Evolutionary conservation across 2,329 filamentous ascomycete genomes (phyloP).

Genomic region (Sclerotinia nivalis): DNA sequence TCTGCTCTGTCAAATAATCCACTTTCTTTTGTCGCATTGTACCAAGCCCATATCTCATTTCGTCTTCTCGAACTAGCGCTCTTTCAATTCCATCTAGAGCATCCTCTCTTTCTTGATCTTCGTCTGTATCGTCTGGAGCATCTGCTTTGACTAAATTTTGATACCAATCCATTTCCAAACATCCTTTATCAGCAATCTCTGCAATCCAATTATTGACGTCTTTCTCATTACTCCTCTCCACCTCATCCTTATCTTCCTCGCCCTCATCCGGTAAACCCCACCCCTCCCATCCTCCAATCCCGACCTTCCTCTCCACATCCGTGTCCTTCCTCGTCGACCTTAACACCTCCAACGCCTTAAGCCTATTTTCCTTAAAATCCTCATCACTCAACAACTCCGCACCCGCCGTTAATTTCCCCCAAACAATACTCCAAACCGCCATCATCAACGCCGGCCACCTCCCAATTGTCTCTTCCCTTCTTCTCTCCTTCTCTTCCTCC

Average conservation of each 20-base stretch:
- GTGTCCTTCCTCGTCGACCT: slow-evolving; percentile 43
- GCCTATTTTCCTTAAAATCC: slow-evolving; percentile 50
- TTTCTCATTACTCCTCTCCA: slow-evolving; percentile 52
- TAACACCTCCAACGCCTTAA: slow-evolving; percentile 50
- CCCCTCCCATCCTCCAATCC: slow-evolving; percentile 50
- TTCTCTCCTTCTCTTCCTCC: slow-evolving; percentile 24
- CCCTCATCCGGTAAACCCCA: slow-evolving; percentile 49
- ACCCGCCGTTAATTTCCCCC: slow-evolving; percentile 48
- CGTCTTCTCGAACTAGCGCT: slow-evolving; percentile 23
- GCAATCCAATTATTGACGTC: slow-evolving; percentile 64
- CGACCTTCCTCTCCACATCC: slow-evolving; percentile 47
- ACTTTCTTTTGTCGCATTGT: slow-evolving; percentile 77
- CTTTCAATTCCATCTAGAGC: slow-evolving; percentile 39
- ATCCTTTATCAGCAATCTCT: slow-evolving; percentile 51
- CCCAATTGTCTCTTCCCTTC: slow-evolving; percentile 44
- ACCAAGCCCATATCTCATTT: slow-evolving; percentile 31
- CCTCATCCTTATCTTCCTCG: slow-evolving; percentile 47
- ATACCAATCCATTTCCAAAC: slow-evolving; percentile 59
- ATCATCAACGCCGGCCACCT: slow-evolving; percentile 58
- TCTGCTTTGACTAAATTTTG: slow-evolving; percentile 52
- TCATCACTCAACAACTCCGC: slow-evolving; percentile 39
- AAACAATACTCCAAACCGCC: slow-evolving; percentile 61
- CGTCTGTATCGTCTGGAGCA: slow-evolving; percentile 40
- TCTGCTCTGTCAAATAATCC: slow-evolving; percentile 67
- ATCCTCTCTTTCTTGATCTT: slow-evolving; percentile 39